These are phyloP conservation scores for Ophiocordyceps camponoti-floridani DNA, from an alignment of 2,329 filamentous ascomycete genomes.

Conservation along the genomic window DNA sequence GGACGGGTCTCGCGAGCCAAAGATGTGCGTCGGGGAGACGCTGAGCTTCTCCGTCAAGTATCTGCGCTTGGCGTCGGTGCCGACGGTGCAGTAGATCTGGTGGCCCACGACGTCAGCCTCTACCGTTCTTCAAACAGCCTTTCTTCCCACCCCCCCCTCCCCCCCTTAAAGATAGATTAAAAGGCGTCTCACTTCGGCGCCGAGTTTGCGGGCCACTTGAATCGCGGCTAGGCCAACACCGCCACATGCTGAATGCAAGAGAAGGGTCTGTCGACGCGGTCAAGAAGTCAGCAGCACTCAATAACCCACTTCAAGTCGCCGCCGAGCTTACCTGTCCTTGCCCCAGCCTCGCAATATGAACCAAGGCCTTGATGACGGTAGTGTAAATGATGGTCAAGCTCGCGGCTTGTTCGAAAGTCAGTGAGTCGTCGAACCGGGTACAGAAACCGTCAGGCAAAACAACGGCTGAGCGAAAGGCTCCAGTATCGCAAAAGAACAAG, in stretches of 20 bases:
- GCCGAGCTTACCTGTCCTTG: neutral
- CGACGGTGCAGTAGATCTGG: constrained; percentile 10
- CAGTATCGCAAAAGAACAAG: neutral
- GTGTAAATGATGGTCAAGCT: neutral
- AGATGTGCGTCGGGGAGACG: constrained; percentile 9
- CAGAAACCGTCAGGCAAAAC: neutral
- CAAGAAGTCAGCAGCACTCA: neutral
- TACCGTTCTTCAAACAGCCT: too few relatives aligned
- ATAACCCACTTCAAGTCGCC: neutral
- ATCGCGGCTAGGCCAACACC: constrained; percentile 14
- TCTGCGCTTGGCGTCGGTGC: constrained; percentile 10
- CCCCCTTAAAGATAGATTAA: too few relatives aligned
- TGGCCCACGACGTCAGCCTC: neutral
- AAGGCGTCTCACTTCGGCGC: too few relatives aligned
- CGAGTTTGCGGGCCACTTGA: constrained; percentile 3
- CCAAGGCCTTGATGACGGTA: neutral
- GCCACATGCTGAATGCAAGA: constrained; percentile 14
- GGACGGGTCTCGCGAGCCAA: constrained; percentile 8
- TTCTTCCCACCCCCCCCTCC: too few relatives aligned
- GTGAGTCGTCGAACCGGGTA: neutral
- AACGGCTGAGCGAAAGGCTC: neutral
- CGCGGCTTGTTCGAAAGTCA: neutral
- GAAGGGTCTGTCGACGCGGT: constrained; percentile 5
- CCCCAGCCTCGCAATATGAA: neutral
- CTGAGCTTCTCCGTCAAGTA: constrained; percentile 7